These are phyloP conservation scores for Naganishia sp. DNA, from an alignment of 1,284 basidiomycete species.

Conservation along the genomic window DNA sequence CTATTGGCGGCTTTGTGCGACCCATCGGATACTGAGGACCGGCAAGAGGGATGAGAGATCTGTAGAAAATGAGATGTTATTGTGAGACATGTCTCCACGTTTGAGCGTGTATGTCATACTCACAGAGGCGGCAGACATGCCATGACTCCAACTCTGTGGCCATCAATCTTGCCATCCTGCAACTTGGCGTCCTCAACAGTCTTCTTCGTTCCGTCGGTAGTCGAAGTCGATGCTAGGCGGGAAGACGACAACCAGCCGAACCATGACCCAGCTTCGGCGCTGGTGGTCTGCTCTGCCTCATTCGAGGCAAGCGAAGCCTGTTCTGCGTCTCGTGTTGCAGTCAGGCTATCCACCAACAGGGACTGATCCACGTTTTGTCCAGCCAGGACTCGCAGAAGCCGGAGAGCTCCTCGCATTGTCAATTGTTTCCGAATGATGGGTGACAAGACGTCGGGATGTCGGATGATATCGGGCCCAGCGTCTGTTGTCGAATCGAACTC, in stretches of 20 bases:
- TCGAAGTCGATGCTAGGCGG: background rate
- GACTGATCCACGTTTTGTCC: background rate
- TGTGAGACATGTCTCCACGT: background rate
- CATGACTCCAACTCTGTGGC: slow-evolving; percentile 1
- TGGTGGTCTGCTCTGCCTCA: too few species aligned
- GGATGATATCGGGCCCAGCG: slow-evolving; percentile 22
- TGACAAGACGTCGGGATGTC: slow-evolving; percentile 16
- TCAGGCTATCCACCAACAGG: slow-evolving; percentile 2
- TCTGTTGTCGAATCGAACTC: slow-evolving; percentile 15
- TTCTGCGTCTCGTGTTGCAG: background rate
- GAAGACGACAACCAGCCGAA: slow-evolving; percentile 12
- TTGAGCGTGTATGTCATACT: background rate
- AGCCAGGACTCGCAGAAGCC: slow-evolving; percentile 2
- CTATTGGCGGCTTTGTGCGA: slow-evolving; percentile 23
- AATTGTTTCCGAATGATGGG: slow-evolving; percentile 11
- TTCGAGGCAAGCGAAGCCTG: background rate
- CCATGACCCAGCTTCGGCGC: slow-evolving; percentile 6
- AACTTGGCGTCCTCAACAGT: background rate
- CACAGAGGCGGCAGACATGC: slow-evolving; percentile 11
- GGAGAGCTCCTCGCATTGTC: background rate
- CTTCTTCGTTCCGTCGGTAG: background rate
- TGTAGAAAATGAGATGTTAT: background rate
- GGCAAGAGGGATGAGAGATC: slow-evolving; percentile 11
- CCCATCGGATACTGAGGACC: slow-evolving; percentile 20
- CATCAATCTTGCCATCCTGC: slow-evolving; percentile 5